Base-by-base conservation (phyloP, 192 early-diverging fungal species). In the Hyaloraphidium curvatum region DNA sequence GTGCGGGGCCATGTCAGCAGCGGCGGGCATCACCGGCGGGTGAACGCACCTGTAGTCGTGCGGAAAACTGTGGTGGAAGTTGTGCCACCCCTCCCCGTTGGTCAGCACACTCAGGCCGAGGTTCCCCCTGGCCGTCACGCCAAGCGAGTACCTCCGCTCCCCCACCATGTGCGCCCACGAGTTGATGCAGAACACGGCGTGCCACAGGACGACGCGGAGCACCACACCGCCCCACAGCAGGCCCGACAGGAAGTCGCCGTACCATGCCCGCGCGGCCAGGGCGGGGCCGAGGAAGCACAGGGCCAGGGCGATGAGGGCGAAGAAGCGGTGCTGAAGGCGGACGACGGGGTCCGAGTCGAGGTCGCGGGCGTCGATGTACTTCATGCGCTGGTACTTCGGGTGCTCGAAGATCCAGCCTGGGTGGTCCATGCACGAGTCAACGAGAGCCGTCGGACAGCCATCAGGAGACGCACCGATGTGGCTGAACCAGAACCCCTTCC, bases 51-150 rank as follows among this genome's bases (percentile, higher is more conserved):
- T 55, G 64, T 73, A 75, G 59, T 75, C 73, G 3, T 51, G 53
- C 27, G 73, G 73, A 56, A 75, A 75, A 51, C 72, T 69, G 63
- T 75, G 73, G 63, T 66, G 66, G 43, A 71, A 76, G 62, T 76
- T 76, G 63, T 73, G 74, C 59, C 73, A 72, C 17, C 74, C 74
- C 56, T 76, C 74, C 9, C 74, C 74, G 51, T 67, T 35, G 39
- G 74, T 73, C 29, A 72, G 28, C 13, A 76, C 50, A 4, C 71
- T 71, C 13, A 67, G 59, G 55, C 73, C 26, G 35, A 64, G 52
- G 57, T 76, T 60, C 31, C 68, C 71, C 17, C 64, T 50, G 16
- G 69, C 64, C 14, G 68, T 62, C 37, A 30, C 30, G 31, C 69
- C 69, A 17, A 62, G 65, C 30, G 62, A 56, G 55, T 65, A 73